These are phyloP conservation scores for Trypanosoma theileri DNA, from an alignment of 208 protist genomes.

Conservation along the genomic window DNA sequence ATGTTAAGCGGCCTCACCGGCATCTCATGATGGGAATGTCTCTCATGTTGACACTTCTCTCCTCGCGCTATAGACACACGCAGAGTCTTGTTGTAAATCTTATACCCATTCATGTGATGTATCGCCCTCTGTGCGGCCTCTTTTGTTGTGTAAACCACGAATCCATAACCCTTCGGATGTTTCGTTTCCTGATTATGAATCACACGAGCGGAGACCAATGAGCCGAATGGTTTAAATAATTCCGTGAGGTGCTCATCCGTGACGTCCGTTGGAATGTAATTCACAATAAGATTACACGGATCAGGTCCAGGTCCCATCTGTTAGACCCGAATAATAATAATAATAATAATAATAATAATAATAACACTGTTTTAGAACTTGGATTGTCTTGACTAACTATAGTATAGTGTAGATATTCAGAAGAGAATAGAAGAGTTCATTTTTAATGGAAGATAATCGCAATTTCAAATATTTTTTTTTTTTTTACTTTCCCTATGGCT, in stretches of 20 bases:
- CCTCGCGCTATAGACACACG: slow-evolving; percentile 58
- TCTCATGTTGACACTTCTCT: slow-evolving; percentile 24
- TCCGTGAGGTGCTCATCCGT: slow-evolving; percentile 43
- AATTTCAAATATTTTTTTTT: too few species aligned
- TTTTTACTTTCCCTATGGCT: too few species aligned
- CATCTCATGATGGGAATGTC: background rate
- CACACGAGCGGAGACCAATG: slow-evolving; percentile 48
- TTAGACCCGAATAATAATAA: too few species aligned
- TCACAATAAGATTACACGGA: slow-evolving; percentile 62
- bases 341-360: too few species aligned
- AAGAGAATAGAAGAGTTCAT: too few species aligned
- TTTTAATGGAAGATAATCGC: too few species aligned
- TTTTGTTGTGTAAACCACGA: slow-evolving; percentile 63
- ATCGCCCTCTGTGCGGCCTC: slow-evolving; percentile 57
- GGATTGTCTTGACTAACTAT: too few species aligned
- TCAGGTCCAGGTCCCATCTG: slow-evolving; percentile 8
- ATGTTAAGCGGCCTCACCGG: background rate
- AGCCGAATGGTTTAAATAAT: slow-evolving; percentile 48
- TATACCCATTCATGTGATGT: slow-evolving; percentile 57
- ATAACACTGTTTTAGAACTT: too few species aligned
- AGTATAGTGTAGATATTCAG: too few species aligned
- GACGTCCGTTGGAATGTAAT: slow-evolving; percentile 71
- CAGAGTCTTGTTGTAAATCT: slow-evolving; percentile 64
- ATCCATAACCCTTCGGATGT: slow-evolving; percentile 74
- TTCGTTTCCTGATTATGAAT: slow-evolving; percentile 46